These are phyloP conservation scores for Zygoascus sp. DNA, from an alignment of 1,139 yeast genomes.

Conservation along the genomic window DNA sequence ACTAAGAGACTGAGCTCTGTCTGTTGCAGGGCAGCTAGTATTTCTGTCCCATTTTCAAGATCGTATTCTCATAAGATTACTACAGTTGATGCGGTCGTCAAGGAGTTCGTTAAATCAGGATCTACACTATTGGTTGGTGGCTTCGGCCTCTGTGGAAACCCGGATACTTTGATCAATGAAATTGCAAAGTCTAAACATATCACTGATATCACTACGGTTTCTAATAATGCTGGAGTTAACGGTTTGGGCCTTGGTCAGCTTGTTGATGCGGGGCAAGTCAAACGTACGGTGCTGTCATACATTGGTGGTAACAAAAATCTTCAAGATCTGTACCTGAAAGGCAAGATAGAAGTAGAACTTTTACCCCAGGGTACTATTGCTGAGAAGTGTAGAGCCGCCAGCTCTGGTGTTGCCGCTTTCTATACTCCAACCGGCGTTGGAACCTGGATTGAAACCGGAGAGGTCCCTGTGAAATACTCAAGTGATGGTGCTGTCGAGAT, in stretches of 20 bases:
- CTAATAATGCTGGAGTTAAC: slow-evolving; percentile 50
- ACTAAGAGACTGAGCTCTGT: no score
- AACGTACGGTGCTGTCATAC: slow-evolving; percentile 46
- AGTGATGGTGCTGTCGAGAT: slow-evolving; percentile 36
- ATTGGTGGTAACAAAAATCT: slow-evolving; percentile 47
- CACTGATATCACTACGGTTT: slow-evolving; percentile 42
- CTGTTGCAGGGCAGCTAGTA: background rate
- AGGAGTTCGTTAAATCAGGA: background rate
- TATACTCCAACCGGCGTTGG: slow-evolving; percentile 50
- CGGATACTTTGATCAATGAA: slow-evolving; percentile 44
- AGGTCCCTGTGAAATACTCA: slow-evolving; percentile 43
- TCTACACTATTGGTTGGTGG: slow-evolving; percentile 42
- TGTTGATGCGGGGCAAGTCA: slow-evolving; percentile 43
- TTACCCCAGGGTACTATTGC: slow-evolving; percentile 51
- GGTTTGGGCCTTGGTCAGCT: slow-evolving; percentile 44
- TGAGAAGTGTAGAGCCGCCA: slow-evolving; percentile 49
- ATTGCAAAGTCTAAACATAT: slow-evolving; percentile 36
- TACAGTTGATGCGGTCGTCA: background rate
- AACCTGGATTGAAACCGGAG: slow-evolving; percentile 49
- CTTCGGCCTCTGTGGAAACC: slow-evolving; percentile 48
- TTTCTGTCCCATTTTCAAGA: background rate
- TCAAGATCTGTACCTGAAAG: slow-evolving; percentile 41
- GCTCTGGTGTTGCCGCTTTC: slow-evolving; percentile 49
- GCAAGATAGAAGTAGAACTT: slow-evolving; percentile 44
- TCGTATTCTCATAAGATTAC: background rate